Evolutionary conservation across 176 grass and related monocot species (phyloP).

Genomic region (Aegilops tauschii): DNA sequence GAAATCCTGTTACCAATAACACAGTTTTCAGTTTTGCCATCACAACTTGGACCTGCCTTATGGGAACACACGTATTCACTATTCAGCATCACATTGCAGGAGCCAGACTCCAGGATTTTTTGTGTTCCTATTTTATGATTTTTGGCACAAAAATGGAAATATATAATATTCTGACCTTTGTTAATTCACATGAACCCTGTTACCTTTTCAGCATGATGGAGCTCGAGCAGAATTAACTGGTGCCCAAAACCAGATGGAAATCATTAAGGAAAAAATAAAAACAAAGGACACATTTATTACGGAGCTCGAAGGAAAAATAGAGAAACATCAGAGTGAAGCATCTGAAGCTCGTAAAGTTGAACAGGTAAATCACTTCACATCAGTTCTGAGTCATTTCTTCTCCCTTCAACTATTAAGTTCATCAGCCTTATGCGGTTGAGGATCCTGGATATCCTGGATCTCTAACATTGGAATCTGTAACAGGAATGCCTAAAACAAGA

Average conservation of each 20-base stretch:
- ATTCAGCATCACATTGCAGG: background rate
- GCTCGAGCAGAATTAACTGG: slow-evolving; percentile 61
- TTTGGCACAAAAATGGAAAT: background rate
- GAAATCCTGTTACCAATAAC: slow-evolving; percentile 10
- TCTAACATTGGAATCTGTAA: slow-evolving; percentile 11
- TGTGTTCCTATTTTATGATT: background rate
- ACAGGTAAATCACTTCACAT: slow-evolving; percentile 47
- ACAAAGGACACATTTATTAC: slow-evolving; percentile 43
- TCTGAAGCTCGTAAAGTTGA: slow-evolving; percentile 66
- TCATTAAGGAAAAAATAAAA: slow-evolving; percentile 64
- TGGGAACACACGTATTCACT: background rate
- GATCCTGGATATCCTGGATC: slow-evolving; percentile 1
- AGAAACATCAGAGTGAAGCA: slow-evolving; percentile 57
- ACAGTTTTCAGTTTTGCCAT: slow-evolving; percentile 23
- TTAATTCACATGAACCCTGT: slow-evolving; percentile 20
- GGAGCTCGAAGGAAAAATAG: slow-evolving; percentile 62
- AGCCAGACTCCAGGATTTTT: background rate
- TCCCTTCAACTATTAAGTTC: background rate
- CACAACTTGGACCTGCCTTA: background rate
- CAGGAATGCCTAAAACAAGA: slow-evolving; percentile 80
- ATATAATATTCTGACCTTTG: background rate
- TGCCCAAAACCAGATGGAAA: slow-evolving; percentile 72
- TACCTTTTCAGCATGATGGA: slow-evolving; percentile 61
- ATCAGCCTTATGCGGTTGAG: background rate
- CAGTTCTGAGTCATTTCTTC: slow-evolving; percentile 14